Evolutionary conservation across 2,329 filamentous ascomycete genomes (phyloP).

Genomic region (Arthrobotrys iridis): DNA sequence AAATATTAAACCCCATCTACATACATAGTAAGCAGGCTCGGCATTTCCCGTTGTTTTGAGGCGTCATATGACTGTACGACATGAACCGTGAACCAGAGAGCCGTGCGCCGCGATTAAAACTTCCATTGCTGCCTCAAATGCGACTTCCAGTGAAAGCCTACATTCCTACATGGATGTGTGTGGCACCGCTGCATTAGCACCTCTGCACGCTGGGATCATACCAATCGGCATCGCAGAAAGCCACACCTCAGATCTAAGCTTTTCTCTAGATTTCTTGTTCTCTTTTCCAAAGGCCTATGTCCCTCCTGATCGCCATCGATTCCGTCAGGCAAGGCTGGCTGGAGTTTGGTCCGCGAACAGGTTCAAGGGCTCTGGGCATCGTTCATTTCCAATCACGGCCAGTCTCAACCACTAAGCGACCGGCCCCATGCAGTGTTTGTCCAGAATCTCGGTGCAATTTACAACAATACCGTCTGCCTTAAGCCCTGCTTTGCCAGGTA

Average conservation of each 20-base stretch:
- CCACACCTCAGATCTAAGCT: neutral
- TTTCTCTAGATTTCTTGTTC: too few relatives aligned
- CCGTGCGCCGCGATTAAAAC: neutral
- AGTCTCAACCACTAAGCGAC: neutral
- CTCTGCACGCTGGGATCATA: neutral
- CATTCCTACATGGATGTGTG: neutral
- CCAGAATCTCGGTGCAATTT: conserved; percentile 14
- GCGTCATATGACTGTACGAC: conserved; percentile 1
- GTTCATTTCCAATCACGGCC: neutral
- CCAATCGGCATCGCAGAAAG: neutral
- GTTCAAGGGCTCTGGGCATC: neutral
- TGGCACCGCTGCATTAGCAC: neutral
- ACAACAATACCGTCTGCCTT: conserved; percentile 15
- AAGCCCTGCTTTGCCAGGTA: neutral
- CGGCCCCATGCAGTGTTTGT: conserved; percentile 1
- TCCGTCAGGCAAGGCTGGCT: conserved; percentile 6
- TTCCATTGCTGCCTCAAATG: conserved; percentile 25
- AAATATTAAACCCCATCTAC: too few relatives aligned
- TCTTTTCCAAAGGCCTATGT: too few relatives aligned
- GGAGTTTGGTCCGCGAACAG: conserved; percentile 5
- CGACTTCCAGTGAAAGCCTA: neutral
- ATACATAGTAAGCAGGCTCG: neutral
- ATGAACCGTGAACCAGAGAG: neutral
- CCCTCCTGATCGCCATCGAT: conserved; percentile 7
- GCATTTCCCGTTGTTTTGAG: conserved; percentile 10